Evolutionary conservation across 2,329 filamentous ascomycete species (phyloP), one percentile per base, ranked within the genome.

Genomic region (Dothistroma septosporum): DNA sequence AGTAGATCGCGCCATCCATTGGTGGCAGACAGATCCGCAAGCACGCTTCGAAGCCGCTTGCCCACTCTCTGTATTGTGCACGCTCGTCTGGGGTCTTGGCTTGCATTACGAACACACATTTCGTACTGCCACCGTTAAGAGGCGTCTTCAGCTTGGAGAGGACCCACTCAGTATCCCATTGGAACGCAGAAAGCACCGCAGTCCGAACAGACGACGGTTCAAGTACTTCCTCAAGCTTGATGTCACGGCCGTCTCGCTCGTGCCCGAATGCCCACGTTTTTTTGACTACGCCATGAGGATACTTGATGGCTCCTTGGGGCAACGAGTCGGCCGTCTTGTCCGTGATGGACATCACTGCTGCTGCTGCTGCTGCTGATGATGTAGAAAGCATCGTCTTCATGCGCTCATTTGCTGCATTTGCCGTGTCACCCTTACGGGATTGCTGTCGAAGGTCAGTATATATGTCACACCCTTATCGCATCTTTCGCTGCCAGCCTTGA

Each of bases 151-250:
- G 58, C 79, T 82, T 74, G 16, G 72, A 67, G 31, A 93, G 74
- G 49, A 94, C 74, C 90, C 91, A 97, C 31, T 88, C 83, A 14
- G 88, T 83, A 64, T 97, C 88, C 86, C 90, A 94, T 72, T 93
- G 86, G 68, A 89, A 97, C 0, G 93, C 90, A 67, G 92, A 96
- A 5, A 97, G 77, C 0, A 97, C 83, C 0, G 91, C 92, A 44
- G 91, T 83, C 55, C 89, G 79, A 9, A 97, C 79, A 12, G 87
- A 82, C 1, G 84, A 76, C 62, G 85, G 87, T 72, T 96, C 89
- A 1, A 97, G 76, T 0, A 97, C 84, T 73, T 97, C 92, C 69
- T 96, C 91, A 46, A 97, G 86, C 62, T 87, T 94, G 71, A 97
- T 91, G 64, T 96, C 91, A 63, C 92, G 83, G 4, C 78, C 79